Evolutionary conservation across 768 basidiomycete species (phyloP), one percentile per base, ranked within the genome.

Genomic region (Hericium rajendrae): DNA sequence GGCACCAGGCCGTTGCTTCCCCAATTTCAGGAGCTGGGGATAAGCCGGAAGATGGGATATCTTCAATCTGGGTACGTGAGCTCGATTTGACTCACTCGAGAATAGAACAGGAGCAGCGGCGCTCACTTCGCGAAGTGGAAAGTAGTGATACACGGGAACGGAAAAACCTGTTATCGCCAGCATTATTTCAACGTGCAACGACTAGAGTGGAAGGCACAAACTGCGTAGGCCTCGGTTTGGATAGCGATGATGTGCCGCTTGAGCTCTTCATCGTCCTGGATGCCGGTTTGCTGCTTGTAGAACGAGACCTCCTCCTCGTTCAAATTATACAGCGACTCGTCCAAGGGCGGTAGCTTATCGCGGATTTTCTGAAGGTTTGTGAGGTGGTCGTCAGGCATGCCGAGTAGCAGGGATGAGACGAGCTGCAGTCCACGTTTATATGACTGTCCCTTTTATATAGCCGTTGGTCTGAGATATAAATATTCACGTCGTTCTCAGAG

Each of bases 21-120:
- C 75, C 9, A 78, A 66, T 43, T 66, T 64, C 9, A 78, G 65
- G 9, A 75, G 53, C 4, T 63, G 51, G 2, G 56, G 22, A 58
- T 71, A 71, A 4, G 58, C 59, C 4, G 66, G 65, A 39, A 66
- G 53, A 28, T 61, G 57, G 1, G 65, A 54, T 15, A 69, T 63
- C 55, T 66, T 66, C 38, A 62, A 52, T n/a, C 68, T 71, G 18
- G 24, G 9, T n/a, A 10, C 20, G 16, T 20, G 32, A 32, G 32
- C 6, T 32, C 6, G 32, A 8, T 10, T 32, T 10, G 9, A 32
- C 32, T 32, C 32, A 22, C 9, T 32, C 32, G 9, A 32, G 32
- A 32, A 32, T 32, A 32, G 6, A 32, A 32, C 32, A 32, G 32
- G 32, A 6, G 32, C 5, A 12, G 12, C 12, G 13, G 12, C 6